Evolutionary conservation across 306 rosid species (phyloP), one percentile per base, ranked within the genome.

Genomic region (Heteromeles arbutifolia): DNA sequence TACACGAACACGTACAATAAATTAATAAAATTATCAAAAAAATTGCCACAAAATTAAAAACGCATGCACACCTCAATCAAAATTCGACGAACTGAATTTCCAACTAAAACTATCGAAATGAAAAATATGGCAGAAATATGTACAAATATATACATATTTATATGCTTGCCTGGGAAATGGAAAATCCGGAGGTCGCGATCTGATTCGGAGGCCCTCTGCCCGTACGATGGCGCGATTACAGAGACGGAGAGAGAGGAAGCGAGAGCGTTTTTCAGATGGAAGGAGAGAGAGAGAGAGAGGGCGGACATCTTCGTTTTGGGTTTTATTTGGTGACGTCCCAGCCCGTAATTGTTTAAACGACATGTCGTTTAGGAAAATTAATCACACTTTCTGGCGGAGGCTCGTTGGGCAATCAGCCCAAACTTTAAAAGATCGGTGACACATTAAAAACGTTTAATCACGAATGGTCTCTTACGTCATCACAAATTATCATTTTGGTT

Each of bases 101-200:
- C 34, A 22, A 15, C 43, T 58, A 14, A 17, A 56, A 22, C 56
- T 10, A 24, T 2, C 4, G 4, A 66, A 18, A 28, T 29, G 1
- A 44, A 0, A 50, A 12, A 5, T 6, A 65, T 69, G 56, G 29
- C 2, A 15, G 28, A 32, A 56, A 26, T 26, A 50, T 50, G 8
- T 17, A 15, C 18, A 48, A 1, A 0, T 48, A 15, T 15, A 15
- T 44, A 44, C 1, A 48, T 48, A n/a, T n/a, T n/a, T n/a, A 48
- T 15, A 5, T 50, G 24, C 69, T 67, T 68, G 67, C 83, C 79
- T 67, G 71, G 79, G 52, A 62, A 68, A 29, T 12, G 25, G 70
- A 8, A 52, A 79, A 73, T 45, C 28, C 10, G 18, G 69, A 79
- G 74, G 69, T 67, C 61, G 70, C 69, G 82, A 79, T 79, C 83